Evolutionary conservation across 352 stramenopile genomes (phyloP).

Genomic region (Phytophthora aleatoria): DNA sequence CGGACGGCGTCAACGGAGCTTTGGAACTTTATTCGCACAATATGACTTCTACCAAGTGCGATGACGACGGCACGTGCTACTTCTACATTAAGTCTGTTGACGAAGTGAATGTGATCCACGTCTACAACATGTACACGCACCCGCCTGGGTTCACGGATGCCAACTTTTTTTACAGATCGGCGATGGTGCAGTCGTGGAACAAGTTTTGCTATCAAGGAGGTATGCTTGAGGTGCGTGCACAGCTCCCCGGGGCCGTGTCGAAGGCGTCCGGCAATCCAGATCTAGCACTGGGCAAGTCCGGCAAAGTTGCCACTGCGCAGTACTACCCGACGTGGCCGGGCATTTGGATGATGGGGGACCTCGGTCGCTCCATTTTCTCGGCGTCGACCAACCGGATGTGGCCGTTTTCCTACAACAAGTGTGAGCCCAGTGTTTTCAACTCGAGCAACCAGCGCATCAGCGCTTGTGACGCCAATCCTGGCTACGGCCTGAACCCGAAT

Average conservation of each 20-base stretch:
- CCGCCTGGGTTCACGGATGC: neutral
- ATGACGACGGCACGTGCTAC: neutral
- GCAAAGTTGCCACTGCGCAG: neutral
- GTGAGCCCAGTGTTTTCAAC: neutral
- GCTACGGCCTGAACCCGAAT: constrained; percentile 4
- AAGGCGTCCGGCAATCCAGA: constrained; percentile 1
- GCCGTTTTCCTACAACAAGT: constrained; percentile 5
- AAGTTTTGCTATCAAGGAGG: constrained; percentile 7
- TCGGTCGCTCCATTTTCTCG: constrained; percentile 6
- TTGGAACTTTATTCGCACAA: constrained; percentile 9
- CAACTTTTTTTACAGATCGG: constrained; percentile 2
- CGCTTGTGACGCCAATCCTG: constrained; percentile 1
- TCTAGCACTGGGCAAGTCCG: neutral
- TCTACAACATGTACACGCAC: constrained; percentile 9
- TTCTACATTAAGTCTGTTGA: constrained; percentile 5
- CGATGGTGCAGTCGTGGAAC: constrained; percentile 8
- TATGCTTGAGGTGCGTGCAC: constrained; percentile 3
- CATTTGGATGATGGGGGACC: neutral
- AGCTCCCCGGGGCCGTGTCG: neutral
- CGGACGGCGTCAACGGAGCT: constrained; percentile 3
- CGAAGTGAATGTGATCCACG: constrained; percentile 1
- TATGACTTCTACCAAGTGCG: constrained; percentile 4
- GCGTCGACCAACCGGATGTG: constrained; percentile 6
- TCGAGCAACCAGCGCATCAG: constrained; percentile 5
- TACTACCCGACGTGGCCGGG: constrained; percentile 2